Evolutionary conservation across 73 alveolate species (phyloP), one percentile per base, ranked within the genome.

Genomic region (Urostyla sp.): DNA sequence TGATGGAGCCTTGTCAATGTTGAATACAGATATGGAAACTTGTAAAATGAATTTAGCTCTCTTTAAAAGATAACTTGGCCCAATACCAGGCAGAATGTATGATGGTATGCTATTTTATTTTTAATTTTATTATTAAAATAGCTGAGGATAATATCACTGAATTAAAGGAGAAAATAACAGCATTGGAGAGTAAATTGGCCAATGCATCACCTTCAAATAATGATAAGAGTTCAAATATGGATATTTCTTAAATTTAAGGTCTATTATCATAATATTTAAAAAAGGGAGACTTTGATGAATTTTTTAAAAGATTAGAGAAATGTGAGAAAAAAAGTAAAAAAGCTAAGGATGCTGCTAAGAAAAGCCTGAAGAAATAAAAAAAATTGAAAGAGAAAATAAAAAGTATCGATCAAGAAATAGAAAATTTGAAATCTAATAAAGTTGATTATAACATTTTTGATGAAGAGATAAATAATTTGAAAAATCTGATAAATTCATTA

Each of bases 21-120:
- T 66, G 80, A 66, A 66, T 26, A 40, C 80, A 20, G 63, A 66
- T 63, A 43, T 40, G 8, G 80, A 66, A 24, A 6, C 49, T n/a
- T 40, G 66, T 18, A 66, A 24, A 48, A 66, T 66, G 66, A 66
- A 66, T 28, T 48, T 66, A 7, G 27, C 59, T 11, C 80, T 66
- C 30, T 3, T 37, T n/a, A 36, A 10, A 3, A 37, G 63, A 66
- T 26, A 44, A 66, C 27, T 43, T 24, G n/a, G 56, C 8, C 37
- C 76, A 15, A 3, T 59, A 5, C 76, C 76, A 7, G 55, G 55
- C 4, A 23, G 76, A 20, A 32, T 59, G 58, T 59, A 30, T 59
- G 76, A 59, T 6, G 76, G 76, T 59, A 59, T 35, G 6, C 49
- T n/a, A 23, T 23, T 23, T 21, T 6, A 26, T 50, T 18, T 11